phyloP scores from a whole-genome alignment of 768 basidiomycete genomes.

The Obba rivulosa region DNA sequence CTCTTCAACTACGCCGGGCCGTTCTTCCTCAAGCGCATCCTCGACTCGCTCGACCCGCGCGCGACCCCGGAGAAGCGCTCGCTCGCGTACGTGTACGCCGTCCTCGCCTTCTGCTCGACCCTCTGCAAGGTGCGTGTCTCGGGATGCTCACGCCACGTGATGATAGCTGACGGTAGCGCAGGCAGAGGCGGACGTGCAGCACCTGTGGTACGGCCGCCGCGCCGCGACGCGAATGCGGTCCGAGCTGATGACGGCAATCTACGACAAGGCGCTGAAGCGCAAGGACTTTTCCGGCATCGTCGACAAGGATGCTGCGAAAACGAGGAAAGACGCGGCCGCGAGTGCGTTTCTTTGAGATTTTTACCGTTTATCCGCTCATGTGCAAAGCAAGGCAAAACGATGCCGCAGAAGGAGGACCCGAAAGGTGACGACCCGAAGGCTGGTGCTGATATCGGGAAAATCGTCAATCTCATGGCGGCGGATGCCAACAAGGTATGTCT shows the following conservation, averaged over 20 bases:
- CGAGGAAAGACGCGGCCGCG: constrained; percentile 19
- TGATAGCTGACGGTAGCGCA: constrained; percentile 15
- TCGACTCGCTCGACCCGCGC: constrained; percentile 45
- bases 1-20: constrained; percentile 76
- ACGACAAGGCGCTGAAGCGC: constrained; percentile 82
- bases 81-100: constrained; percentile 72
- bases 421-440: constrained; percentile 52
- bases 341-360: no score
- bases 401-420: constrained; percentile 18
- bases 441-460: constrained; percentile 85
- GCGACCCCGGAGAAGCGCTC: constrained; percentile 43
- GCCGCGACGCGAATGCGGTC: constrained; percentile 65
- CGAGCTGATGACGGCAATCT: constrained; percentile 82
- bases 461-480: constrained; percentile 84
- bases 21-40: constrained; percentile 78
- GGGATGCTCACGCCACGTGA: no score
- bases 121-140: constrained; percentile 54
- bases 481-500: constrained; percentile 55
- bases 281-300: constrained; percentile 80
- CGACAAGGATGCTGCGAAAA: constrained; percentile 40
- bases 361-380: no score
- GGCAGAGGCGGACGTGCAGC: constrained; percentile 66
- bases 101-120: constrained; percentile 64
- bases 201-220: constrained; percentile 79
- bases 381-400: neutral